A percentile compares a stretch with the other conserved stretches of the same genome.
Conservation (phyloP, 345 rosid species). For the Cochlearia excelsa region DNA sequence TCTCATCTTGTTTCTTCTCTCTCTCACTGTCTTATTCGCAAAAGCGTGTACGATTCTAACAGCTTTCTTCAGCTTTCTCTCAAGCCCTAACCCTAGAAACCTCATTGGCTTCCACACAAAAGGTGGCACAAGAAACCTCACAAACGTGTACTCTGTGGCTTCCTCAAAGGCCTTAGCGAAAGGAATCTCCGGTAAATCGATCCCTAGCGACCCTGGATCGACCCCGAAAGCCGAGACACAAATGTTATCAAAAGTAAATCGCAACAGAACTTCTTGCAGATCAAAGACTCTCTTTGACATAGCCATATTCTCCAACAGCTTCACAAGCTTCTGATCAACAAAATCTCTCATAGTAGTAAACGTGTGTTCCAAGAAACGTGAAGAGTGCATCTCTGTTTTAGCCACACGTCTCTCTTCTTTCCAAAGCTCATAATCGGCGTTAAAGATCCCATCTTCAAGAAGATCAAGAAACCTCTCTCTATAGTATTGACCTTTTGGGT, state of each 20-base stretch:
- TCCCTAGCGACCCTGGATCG: constrained; percentile 60
- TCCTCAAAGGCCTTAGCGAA: constrained; percentile 80
- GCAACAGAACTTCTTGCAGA: constrained; percentile 69
- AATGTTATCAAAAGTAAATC: constrained; percentile 75
- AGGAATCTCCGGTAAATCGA: constrained; percentile 54
- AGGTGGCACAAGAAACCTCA: constrained; percentile 61
- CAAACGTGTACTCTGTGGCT: constrained; percentile 60
- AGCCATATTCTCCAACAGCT: constrained; percentile 40
- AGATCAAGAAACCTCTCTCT: constrained; percentile 62
- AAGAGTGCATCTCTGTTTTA: constrained; percentile 57
- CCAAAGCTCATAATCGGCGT: constrained; percentile 60
- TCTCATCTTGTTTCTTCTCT: constrained; percentile 36
- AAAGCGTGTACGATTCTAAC: constrained; percentile 59
- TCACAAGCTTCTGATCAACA: constrained; percentile 55
- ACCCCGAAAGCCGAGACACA: constrained; percentile 68
- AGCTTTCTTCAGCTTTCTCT: constrained; percentile 55
- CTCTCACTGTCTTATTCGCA: constrained; percentile 46
- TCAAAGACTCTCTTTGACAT: constrained; percentile 46
- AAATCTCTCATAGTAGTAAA: constrained; percentile 45
- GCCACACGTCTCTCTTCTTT: constrained; percentile 54
- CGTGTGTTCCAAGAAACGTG: constrained; percentile 51
- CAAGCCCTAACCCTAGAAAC: constrained; percentile 53
- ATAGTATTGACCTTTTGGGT: constrained; percentile 59
- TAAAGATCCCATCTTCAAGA: constrained; percentile 77
- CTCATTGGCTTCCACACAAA: constrained; percentile 71